Evolutionary conservation across 305 asterid species (phyloP).

Genomic region (Rubia balearica): DNA sequence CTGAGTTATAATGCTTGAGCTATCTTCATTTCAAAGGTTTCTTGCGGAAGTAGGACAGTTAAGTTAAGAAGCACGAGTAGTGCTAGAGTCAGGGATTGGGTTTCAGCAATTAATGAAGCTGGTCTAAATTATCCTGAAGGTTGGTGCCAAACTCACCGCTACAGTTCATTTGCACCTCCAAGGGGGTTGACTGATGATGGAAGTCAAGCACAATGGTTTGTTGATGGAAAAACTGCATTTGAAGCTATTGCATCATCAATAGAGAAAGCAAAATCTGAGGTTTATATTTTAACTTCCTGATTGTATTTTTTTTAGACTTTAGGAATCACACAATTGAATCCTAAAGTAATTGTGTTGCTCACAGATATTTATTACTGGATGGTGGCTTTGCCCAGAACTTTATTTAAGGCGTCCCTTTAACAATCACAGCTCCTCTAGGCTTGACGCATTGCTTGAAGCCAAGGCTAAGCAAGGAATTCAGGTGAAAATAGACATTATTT

Average conservation of each 20-base stretch:
- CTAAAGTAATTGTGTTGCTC: conserved; percentile 21
- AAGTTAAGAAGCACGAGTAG: conserved; percentile 59
- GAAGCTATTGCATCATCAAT: conserved; percentile 86
- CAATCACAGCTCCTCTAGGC: conserved; percentile 58
- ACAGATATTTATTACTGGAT: conserved; percentile 92
- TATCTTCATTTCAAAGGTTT: conserved; percentile 43
- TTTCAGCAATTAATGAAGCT: conserved; percentile 61
- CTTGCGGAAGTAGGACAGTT: conserved; percentile 52
- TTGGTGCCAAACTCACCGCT: conserved; percentile 84
- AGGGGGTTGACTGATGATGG: conserved; percentile 79
- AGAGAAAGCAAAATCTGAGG: conserved; percentile 86
- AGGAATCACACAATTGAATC: not conserved
- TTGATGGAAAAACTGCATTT: conserved; percentile 87
- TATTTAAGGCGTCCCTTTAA: conserved; percentile 82
- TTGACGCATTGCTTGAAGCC: conserved; percentile 72
- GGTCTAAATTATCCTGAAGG: conserved; percentile 56
- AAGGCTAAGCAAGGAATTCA: conserved; percentile 92
- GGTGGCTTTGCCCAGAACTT: conserved; percentile 99
- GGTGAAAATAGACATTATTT: conserved; percentile 33
- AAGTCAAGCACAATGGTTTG: conserved; percentile 90
- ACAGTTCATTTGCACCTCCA: conserved; percentile 75
- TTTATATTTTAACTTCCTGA: conserved; percentile 24
- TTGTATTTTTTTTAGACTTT: not conserved
- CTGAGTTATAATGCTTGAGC: not conserved
- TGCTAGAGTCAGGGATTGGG: conserved; percentile 66